Conservation (phyloP, 1,284 basidiomycete species). For the Waitea zeae region DNA sequence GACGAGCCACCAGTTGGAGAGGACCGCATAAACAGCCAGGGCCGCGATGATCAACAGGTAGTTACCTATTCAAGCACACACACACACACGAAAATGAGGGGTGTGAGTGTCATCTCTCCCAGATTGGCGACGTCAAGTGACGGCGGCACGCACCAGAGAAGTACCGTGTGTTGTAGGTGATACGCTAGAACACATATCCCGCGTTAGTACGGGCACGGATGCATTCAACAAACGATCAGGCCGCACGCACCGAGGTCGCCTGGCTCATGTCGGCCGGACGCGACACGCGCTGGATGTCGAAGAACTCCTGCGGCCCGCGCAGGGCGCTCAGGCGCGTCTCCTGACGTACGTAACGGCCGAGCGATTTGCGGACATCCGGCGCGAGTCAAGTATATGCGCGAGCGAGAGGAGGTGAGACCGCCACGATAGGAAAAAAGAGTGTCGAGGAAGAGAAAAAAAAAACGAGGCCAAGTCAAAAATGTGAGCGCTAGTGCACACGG, state of each 20-base stretch:
- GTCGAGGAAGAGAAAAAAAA: too few relatives aligned
- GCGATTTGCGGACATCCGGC: too few relatives aligned
- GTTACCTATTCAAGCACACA: slow-evolving; percentile 34
- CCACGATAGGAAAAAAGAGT: too few relatives aligned
- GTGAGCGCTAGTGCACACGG: neutral
- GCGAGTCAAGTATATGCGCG: too few relatives aligned
- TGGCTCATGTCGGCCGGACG: slow-evolving; percentile 59
- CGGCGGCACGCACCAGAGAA: slow-evolving; percentile 76
- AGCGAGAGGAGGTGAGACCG: too few relatives aligned
- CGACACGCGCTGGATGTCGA: slow-evolving; percentile 81
- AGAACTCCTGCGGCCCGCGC: slow-evolving; percentile 68
- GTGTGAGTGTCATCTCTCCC: too few relatives aligned
- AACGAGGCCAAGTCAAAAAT: slow-evolving; percentile 1
- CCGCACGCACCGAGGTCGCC: slow-evolving; percentile 51
- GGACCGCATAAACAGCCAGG: slow-evolving; percentile 85
- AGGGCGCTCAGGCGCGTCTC: slow-evolving; percentile 75
- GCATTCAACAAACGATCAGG: too few relatives aligned
- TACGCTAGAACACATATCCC: slow-evolving; percentile 34
- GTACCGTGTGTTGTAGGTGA: slow-evolving; percentile 91
- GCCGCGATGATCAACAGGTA: slow-evolving; percentile 73
- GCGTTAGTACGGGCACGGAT: too few relatives aligned
- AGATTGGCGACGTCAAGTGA: too few relatives aligned
- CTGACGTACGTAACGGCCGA: too few relatives aligned
- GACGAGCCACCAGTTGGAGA: slow-evolving; percentile 73
- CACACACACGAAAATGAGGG: too few relatives aligned